Evolutionary conservation across 805 yeast species (phyloP).

Genomic region (Candida michaelii): DNA sequence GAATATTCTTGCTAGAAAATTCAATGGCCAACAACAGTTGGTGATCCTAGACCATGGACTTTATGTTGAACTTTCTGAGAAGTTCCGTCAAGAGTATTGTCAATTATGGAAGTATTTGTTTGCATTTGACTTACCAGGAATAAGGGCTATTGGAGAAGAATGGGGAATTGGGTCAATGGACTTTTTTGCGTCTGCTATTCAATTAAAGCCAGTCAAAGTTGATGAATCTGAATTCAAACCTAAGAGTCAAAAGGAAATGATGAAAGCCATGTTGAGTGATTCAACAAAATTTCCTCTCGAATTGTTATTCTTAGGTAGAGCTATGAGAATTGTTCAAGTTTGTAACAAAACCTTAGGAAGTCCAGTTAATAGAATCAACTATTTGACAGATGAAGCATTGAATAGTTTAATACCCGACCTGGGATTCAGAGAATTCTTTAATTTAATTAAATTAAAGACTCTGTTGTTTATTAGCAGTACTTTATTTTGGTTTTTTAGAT

Average conservation of each 20-base stretch:
- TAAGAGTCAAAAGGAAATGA: conserved; percentile 36
- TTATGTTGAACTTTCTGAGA: conserved; percentile 52
- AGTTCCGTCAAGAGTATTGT: conserved; percentile 57
- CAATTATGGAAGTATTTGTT: conserved; percentile 64
- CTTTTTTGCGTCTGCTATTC: conserved; percentile 56
- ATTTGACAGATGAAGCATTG: conserved; percentile 59
- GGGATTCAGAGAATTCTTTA: conserved; percentile 9
- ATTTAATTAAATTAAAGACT: conserved; percentile 20
- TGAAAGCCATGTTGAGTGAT: conserved; percentile 59
- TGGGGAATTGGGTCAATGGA: conserved; percentile 77
- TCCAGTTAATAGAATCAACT: conserved; percentile 70
- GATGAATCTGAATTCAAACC: conserved; percentile 6
- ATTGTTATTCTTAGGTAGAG: conserved; percentile 62
- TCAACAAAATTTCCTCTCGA: conserved; percentile 66
- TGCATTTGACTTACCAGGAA: conserved; percentile 47
- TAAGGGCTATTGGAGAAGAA: conserved; percentile 46
- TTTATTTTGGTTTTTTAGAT: conserved; percentile 31
- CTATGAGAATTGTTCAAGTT: conserved; percentile 75
- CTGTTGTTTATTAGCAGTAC: conserved; percentile 29
- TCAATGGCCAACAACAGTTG: conserved; percentile 46
- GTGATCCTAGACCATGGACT: conserved; percentile 78
- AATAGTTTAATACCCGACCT: conserved; percentile 18
- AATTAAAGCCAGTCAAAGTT: conserved; percentile 46
- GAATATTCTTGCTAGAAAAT: conserved; percentile 52
- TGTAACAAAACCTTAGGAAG: conserved; percentile 64